Conservation (phyloP, 2,329 filamentous ascomycete species). For the Meredithiella fracta region DNA sequence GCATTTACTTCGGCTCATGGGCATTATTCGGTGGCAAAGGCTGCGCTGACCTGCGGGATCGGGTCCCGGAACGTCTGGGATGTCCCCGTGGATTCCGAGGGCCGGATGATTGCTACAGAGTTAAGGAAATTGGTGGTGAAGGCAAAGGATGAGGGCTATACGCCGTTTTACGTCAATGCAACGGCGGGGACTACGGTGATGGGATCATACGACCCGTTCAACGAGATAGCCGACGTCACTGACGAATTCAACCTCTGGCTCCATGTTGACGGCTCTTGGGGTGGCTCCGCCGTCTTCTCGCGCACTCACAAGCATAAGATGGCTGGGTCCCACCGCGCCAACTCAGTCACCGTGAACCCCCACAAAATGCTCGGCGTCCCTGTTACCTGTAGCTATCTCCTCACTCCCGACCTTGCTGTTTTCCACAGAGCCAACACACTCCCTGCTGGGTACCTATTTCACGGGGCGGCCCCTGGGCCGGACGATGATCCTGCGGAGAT, state of each 20-base stretch:
- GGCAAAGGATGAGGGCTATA: slow-evolving; percentile 51
- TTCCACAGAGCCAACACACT: slow-evolving; percentile 79
- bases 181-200: slow-evolving; percentile 90
- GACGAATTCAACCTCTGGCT: slow-evolving; percentile 64
- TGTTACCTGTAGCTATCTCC: slow-evolving; percentile 76
- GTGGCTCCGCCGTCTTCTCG: slow-evolving; percentile 68
- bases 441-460: slow-evolving; percentile 73
- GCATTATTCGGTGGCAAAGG: slow-evolving; percentile 90
- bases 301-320: slow-evolving; percentile 47
- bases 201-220: slow-evolving; percentile 73
- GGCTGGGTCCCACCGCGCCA: slow-evolving; percentile 52
- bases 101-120: slow-evolving; percentile 52
- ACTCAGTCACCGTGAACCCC: slow-evolving; percentile 77
- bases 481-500: slow-evolving; percentile 38
- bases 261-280: slow-evolving; percentile 87
- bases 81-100: slow-evolving; percentile 56
- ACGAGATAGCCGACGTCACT: slow-evolving; percentile 53
- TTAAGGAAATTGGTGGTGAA: slow-evolving; percentile 46
- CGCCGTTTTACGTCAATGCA: slow-evolving; percentile 86
- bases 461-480: slow-evolving; percentile 27
- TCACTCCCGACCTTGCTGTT: slow-evolving; percentile 56
- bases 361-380: slow-evolving; percentile 96
- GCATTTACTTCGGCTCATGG: slow-evolving; percentile 81
- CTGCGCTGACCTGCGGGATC: slow-evolving; percentile 76
- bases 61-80: slow-evolving; percentile 56